Evolutionary conservation across 768 basidiomycete species (phyloP), one percentile per base, ranked within the genome.

Genomic region (Hygrocybe coccinea): DNA sequence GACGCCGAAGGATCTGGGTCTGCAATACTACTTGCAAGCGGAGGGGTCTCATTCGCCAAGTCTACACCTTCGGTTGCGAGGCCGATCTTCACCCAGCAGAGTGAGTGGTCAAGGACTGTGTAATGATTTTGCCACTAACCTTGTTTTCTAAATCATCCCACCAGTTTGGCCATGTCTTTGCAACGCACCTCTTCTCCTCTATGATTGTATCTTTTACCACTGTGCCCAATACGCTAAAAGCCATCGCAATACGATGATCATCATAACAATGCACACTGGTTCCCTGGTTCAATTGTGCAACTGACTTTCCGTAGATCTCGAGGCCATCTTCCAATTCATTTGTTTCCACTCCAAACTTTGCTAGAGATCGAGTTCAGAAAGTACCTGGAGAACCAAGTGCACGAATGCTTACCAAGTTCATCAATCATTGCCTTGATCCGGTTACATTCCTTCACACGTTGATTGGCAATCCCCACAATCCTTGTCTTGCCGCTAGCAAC

Each of bases 81-180:
- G 10, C 95, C 95, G 52, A 98, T 93, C 93, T 95, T 62, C 1
- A 34, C 56, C 22, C 49, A 22, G 24, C 35, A 57, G 19, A 56
- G 51, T 54, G 24, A 50, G 24, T 11, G 50, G 19, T 22, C 33
- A 39, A 12, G 22, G 44, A 29, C 37, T 8, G 8, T 25, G 9
- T 10, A 48, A 54, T 39, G 45, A 9, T n/a, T 39, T 36, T 14
- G 17, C 43, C 17, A 55, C 75, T 2, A 50, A 90, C 91, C 83
- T 97, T 97, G 75, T 91, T 94, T 67, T 91, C 83, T 22, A 99
- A 77, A 69, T 98, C 97, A 66, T 98, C 97, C 95, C 95, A 99
- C 92, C 95, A 99, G 67, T 94, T 95, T 0, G 97, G 97, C 95
- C 95, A 99, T 0, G 95, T 99, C 81, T 99, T 99, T 72, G 95